A percentile compares a stretch with the other conserved stretches of the same genome.
phyloP scores from a whole-genome alignment of 495 filamentous ascomycete species.

The Clavariopsis aquatica region DNA sequence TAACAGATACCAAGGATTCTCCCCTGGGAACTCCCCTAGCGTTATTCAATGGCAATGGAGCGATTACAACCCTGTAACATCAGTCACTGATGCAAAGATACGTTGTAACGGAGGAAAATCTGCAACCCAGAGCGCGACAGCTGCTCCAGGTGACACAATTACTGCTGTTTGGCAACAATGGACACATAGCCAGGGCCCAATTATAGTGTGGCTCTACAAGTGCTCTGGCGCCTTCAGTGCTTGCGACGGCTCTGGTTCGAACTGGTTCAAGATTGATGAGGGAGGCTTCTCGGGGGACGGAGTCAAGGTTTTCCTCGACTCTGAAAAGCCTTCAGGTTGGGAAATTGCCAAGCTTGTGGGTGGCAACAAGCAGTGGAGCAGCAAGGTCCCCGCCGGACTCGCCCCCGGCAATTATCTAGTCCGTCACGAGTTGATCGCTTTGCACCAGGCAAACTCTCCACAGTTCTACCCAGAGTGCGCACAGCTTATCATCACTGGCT shows the following conservation, averaged over 20 bases:
- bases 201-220: not conserved
- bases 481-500: not conserved
- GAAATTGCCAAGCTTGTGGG: not conserved
- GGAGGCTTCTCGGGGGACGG: not conserved
- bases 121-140: not conserved
- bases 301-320: not conserved
- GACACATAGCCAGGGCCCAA: not conserved
- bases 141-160: not conserved
- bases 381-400: not conserved
- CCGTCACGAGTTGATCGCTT: not conserved
- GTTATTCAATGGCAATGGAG: not conserved
- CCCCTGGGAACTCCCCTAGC: not conserved
- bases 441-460: not conserved
- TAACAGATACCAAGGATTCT: not conserved
- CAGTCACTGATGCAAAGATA: not conserved
- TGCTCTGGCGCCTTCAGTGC: not conserved
- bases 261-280: not conserved
- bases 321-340: not conserved
- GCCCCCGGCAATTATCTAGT: not conserved
- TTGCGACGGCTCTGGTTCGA: not conserved
- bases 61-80: not conserved
- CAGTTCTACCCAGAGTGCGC: not conserved
- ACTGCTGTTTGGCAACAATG: not conserved
- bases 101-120: not conserved
- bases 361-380: not conserved